Base-by-base conservation (phyloP, 305 asterid species). In the Rubia balearica region DNA sequence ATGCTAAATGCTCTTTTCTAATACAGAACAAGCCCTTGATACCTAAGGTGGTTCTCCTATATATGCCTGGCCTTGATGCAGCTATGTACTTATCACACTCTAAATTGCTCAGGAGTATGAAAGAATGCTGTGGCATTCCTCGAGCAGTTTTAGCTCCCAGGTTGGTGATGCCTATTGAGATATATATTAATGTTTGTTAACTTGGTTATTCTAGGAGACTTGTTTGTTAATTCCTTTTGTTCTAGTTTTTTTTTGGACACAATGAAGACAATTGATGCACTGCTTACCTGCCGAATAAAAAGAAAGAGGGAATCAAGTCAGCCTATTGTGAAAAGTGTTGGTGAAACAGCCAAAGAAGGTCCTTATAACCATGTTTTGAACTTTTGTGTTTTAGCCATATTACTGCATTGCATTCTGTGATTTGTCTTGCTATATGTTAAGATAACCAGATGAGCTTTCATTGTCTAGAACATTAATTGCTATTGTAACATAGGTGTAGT, bases 11-110 rank as follows among this genome's bases (percentile, higher is more conserved):
- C n/a, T 57, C 68, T 68, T 38, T 71, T 69, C 59, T 81, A 61
- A 68, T 75, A 51, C 94, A 90, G 97, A 90, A 93, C 87, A 93
- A 86, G 73, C 97, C 97, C 46, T 78, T 93, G 75, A 93, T 93
- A 76, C 90, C 94, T 72, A 93, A 90, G 79, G 96, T 93, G 61
- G 89, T 91, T 72, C 88, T 93, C 96, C 85, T 93, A 62, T 90
- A 93, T 83, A 68, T 89, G 76, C 97, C 96, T 72, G 97, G 98
- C 71, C 96, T 93, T 80, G 97, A 89, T 81, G 96, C 97, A 48
- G 96, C 95, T 13, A 78, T 91, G 69, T 93, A 88, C 80, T 81
- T 90, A 74, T 89, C 95, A 9, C 92, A 91, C 75, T 85, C 97
- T 62, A 90, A 86, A 77, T 33, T 85, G 61, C 86, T 91, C 72